Conservation (phyloP, 140 eudicot genomes). For the Erigeron philadelphicus region DNA sequence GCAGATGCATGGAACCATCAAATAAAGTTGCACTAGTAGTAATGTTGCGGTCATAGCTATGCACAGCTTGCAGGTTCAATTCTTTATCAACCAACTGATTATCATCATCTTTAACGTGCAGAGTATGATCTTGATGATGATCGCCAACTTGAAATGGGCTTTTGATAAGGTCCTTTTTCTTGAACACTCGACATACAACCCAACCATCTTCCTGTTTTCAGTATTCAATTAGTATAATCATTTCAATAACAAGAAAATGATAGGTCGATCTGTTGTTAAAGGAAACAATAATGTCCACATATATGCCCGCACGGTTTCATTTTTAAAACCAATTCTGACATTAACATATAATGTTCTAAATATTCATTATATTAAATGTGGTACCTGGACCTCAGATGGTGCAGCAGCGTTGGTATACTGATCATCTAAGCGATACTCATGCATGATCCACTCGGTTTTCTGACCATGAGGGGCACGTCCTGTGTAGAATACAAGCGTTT, state of each 20-base stretch:
- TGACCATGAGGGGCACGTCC: slow-evolving; percentile 95
- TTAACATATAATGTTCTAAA: neutral
- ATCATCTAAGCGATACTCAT: slow-evolving; percentile 82
- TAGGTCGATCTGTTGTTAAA: too few species aligned
- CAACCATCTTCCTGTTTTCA: slow-evolving; percentile 76
- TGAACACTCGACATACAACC: slow-evolving; percentile 91
- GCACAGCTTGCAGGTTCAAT: slow-evolving; percentile 19
- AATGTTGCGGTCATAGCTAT: slow-evolving; percentile 27
- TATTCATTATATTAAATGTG: neutral
- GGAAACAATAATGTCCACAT: too few species aligned
- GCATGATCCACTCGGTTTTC: slow-evolving; percentile 95
- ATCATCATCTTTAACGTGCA: slow-evolving; percentile 21
- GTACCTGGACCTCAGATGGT: slow-evolving; percentile 53
- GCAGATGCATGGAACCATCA: slow-evolving; percentile 67
- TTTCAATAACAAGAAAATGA: neutral
- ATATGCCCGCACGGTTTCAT: too few species aligned
- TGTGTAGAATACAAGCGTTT: slow-evolving; percentile 75
- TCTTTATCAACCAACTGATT: slow-evolving; percentile 24
- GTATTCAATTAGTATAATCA: neutral
- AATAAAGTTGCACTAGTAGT: slow-evolving; percentile 23
- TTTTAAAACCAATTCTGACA: too few species aligned
- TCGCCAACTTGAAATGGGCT: slow-evolving; percentile 31
- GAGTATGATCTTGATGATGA: slow-evolving; percentile 15
- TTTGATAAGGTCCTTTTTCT: slow-evolving; percentile 59
- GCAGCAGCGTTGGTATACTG: slow-evolving; percentile 29